Conservation (phyloP, 352 stramenopile genomes). For the Globisporangium nagaii region DNA sequence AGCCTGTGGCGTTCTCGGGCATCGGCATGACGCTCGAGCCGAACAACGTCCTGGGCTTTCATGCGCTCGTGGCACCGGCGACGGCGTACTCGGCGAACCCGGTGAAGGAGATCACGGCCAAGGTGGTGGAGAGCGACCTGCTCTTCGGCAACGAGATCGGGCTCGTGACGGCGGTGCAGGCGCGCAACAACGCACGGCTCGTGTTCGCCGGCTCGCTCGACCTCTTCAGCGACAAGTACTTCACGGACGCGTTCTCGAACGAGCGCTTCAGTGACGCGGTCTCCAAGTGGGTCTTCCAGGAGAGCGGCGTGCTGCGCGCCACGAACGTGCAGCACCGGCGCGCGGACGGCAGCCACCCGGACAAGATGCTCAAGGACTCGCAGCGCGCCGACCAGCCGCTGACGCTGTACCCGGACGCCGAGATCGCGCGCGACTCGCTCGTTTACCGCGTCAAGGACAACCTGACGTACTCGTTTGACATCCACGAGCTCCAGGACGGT, state of each 20-base stretch:
- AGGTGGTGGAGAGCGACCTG: slow-evolving; percentile 55
- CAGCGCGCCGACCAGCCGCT: slow-evolving; percentile 82
- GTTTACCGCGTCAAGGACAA: slow-evolving; percentile 94
- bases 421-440: slow-evolving; percentile 39
- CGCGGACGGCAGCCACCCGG: slow-evolving; percentile 71
- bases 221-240: slow-evolving; percentile 87
- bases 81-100: slow-evolving; percentile 82
- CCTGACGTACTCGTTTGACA: slow-evolving; percentile 87
- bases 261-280: slow-evolving; percentile 65
- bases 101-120: slow-evolving; percentile 62
- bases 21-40: slow-evolving; percentile 80
- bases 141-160: slow-evolving; percentile 74
- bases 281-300: slow-evolving; percentile 84
- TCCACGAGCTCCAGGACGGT: slow-evolving; percentile 83
- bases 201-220: slow-evolving; percentile 85
- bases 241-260: slow-evolving; percentile 67
- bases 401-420: slow-evolving; percentile 87
- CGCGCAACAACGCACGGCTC: slow-evolving; percentile 88
- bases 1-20: slow-evolving; percentile 70
- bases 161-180: slow-evolving; percentile 83
- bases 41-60: slow-evolving; percentile 81
- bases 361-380: slow-evolving; percentile 88
- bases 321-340: slow-evolving; percentile 84
- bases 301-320: slow-evolving; percentile 83
- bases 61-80: slow-evolving; percentile 64